Evolutionary conservation across 176 grass and related monocot species (phyloP), one percentile per base, ranked within the genome.

Genomic region (Leersia perrieri): DNA sequence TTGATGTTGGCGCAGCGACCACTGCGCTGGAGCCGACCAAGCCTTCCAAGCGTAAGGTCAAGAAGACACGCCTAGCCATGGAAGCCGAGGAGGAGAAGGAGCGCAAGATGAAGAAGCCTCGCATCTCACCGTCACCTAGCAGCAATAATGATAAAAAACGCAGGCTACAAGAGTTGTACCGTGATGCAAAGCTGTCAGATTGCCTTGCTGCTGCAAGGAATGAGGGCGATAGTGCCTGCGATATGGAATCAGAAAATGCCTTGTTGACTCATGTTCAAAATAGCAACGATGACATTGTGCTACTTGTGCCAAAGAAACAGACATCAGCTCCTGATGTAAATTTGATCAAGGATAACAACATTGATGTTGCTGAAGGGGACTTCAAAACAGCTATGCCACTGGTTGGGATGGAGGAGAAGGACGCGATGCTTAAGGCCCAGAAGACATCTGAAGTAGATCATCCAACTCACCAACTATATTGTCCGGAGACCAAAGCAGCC

Each of bases 151-250:
- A 85, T 77, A 98, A 93, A 87, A 98, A 88, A 57, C 85, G 88
- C 71, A 94, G 89, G 74, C 49, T 98, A 80, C 83, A 93, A 85
- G 95, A 98, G 62, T 76, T 92, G 72, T 98, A 98, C n/a, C n/a
- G n/a, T 73, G 90, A 95, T 89, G 20, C 86, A 31, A 86, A 89
- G 60, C 35, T 92, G 32, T 88, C 94, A 2, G 68, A 82, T 84
- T 87, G 82, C 82, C 82, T 79, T 88, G 68, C 80, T 67, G 29
- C 45, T 70, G 70, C 67, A 67, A 78, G 38, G 66, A 64, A 63
- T 4, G 84, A 35, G 30, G 58, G 66, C 69, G 45, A 51, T 49
- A 32, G 78, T 23, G 51, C 60, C 44, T 80, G 40, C 64, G 68
- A 70, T 30, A 60, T 27, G 4, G 68, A 31, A 49, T 84, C 49